Conservation (phyloP, 176 grass and related monocot genomes). For the Luzula sylvatica region DNA sequence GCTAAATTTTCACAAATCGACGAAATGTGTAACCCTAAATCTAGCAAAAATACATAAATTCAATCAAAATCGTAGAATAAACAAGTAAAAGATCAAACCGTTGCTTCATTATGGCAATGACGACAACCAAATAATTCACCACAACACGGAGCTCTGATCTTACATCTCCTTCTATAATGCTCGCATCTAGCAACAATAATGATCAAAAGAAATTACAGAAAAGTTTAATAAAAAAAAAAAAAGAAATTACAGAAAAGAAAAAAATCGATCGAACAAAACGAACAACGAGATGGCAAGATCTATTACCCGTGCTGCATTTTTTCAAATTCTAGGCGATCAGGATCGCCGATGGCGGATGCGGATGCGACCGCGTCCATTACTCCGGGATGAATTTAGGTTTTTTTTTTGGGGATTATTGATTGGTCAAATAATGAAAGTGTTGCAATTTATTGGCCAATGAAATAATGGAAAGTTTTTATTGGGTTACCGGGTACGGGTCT, state of each 20-base stretch:
- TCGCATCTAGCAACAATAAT: conserved; percentile 41
- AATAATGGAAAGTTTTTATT: too few species aligned
- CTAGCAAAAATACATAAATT: background rate
- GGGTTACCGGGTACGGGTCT: too few species aligned
- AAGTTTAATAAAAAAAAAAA: background rate
- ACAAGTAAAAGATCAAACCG: conserved; percentile 21
- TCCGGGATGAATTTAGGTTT: conserved; percentile 9
- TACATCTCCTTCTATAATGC: conserved; percentile 85
- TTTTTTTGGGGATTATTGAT: too few species aligned
- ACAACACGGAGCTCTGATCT: conserved; percentile 88
- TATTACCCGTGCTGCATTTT: conserved; percentile 67
- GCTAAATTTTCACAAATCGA: background rate
- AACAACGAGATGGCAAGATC: background rate
- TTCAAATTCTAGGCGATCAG: conserved; percentile 25
- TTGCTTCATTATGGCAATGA: conserved; percentile 87
- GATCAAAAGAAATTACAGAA: conserved; percentile 9
- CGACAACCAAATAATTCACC: conserved; percentile 71
- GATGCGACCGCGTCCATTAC: background rate
- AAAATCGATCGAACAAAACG: too few species aligned
- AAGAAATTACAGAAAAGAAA: background rate
- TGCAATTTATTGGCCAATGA: too few species aligned
- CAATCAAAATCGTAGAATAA: background rate
- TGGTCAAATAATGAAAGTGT: too few species aligned
- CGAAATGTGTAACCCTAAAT: background rate
- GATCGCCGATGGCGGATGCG: background rate